These are phyloP conservation scores for Paraconiothyrium sp. DNA, from an alignment of 2,329 filamentous ascomycete genomes.

Conservation along the genomic window DNA sequence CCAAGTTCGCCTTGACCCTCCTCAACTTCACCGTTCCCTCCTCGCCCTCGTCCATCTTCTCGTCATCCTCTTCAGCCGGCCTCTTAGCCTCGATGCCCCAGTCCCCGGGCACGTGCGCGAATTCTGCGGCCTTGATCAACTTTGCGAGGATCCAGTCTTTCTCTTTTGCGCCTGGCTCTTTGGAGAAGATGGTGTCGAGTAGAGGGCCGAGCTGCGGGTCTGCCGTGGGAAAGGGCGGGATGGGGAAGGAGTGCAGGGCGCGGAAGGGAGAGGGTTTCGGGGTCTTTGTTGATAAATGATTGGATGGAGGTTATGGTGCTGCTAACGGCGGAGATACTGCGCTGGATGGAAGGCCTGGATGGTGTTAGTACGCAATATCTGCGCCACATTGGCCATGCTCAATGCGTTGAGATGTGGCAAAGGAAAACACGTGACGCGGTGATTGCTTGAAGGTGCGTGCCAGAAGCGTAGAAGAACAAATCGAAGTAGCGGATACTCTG, in stretches of 20 bases:
- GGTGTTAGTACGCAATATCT: conserved; percentile 1
- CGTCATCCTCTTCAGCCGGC: conserved; percentile 21
- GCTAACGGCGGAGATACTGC: conserved; percentile 19
- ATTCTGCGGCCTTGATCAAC: conserved; percentile 38
- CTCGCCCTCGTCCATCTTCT: conserved; percentile 21
- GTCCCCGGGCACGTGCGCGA: conserved; percentile 40
- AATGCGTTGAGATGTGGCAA: background rate
- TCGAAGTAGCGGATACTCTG: too few relatives aligned
- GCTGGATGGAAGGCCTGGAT: conserved; percentile 26
- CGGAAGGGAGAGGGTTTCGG: conserved; percentile 11
- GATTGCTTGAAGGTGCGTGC: background rate
- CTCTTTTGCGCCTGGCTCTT: conserved; percentile 37
- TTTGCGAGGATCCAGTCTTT: conserved; percentile 43
- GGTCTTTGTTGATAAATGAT: conserved; percentile 19
- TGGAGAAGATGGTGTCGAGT: conserved; percentile 35
- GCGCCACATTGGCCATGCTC: background rate
- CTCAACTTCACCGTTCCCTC: conserved; percentile 23
- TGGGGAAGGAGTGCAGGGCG: conserved; percentile 19
- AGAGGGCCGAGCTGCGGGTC: conserved; percentile 51
- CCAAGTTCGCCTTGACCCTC: conserved; percentile 23
- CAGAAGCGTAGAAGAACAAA: background rate
- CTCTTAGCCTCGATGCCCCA: conserved; percentile 39
- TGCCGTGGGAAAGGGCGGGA: conserved; percentile 14
- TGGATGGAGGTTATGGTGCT: conserved; percentile 21
- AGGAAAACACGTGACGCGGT: conserved; percentile 1